Evolutionary conservation across 441 rosid genomes (phyloP).

Genomic region (Hura crepitans): DNA sequence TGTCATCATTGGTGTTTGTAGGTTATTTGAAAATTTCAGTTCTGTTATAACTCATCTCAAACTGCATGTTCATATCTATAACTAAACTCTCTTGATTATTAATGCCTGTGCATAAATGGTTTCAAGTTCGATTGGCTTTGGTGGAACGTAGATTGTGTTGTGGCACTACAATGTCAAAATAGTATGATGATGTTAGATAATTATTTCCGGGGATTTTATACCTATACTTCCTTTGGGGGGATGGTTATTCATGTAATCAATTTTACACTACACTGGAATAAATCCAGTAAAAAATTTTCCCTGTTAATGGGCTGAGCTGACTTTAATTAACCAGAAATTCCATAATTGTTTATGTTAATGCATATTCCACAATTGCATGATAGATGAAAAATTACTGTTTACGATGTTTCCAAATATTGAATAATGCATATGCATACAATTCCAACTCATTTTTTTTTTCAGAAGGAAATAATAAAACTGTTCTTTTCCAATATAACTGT

Average conservation of each 20-base stretch:
- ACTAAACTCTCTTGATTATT: neutral
- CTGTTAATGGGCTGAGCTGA: too few species aligned
- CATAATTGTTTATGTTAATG: too few species aligned
- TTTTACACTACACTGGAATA: neutral
- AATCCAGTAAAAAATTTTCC: constrained; percentile 1
- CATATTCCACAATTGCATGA: too few species aligned
- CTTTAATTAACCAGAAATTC: too few species aligned
- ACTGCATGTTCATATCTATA: neutral
- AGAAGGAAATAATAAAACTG: neutral
- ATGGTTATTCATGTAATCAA: neutral
- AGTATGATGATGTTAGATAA: neutral
- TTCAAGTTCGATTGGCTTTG: neutral
- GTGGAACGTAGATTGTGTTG: neutral
- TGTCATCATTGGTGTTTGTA: neutral
- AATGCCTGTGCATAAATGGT: neutral
- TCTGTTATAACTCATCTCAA: neutral
- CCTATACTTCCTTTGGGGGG: neutral
- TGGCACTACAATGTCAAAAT: neutral
- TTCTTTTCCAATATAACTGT: neutral
- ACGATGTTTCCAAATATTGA: too few species aligned
- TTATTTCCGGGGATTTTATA: neutral
- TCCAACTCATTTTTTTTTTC: neutral
- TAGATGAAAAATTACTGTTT: too few species aligned
- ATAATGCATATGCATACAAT: neutral
- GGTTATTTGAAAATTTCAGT: neutral